phyloP scores from a whole-genome alignment of 2,329 filamentous ascomycete genomes.

The Furcasterigmium sp. region DNA sequence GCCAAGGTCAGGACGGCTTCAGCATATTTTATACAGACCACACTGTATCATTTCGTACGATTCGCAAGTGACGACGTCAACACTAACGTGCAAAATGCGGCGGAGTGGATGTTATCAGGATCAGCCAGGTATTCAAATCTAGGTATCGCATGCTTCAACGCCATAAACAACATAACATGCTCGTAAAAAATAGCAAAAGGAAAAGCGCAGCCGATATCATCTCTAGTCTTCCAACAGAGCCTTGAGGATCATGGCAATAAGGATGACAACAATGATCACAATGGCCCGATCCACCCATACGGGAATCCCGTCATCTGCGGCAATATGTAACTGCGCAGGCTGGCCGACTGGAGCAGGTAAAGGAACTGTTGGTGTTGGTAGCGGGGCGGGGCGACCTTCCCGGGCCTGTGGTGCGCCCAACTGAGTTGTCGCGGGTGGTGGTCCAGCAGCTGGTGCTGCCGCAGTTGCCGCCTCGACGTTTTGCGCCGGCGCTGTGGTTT shows the following conservation, averaged over 20 bases:
- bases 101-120: no score
- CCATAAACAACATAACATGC: not conserved
- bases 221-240: conserved; percentile 32
- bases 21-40: no score
- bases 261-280: conserved; percentile 61
- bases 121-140: not conserved
- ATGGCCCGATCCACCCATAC: conserved; percentile 81
- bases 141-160: not conserved
- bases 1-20: no score
- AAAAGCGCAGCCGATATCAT: no score
- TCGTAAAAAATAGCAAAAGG: conserved; percentile 4
- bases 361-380: conserved; percentile 5
- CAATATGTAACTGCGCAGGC: conserved; percentile 16
- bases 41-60: no score
- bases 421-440: no score
- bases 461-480: no score
- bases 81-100: no score
- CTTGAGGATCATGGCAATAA: conserved; percentile 65
- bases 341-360: conserved; percentile 13
- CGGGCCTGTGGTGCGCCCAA: no score
- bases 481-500: conserved; percentile 38
- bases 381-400: no score
- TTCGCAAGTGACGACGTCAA: no score
- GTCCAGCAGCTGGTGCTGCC: no score
- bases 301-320: conserved; percentile 46